Base-by-base conservation (phyloP, 1,284 basidiomycete species). In the Mycena sp. region DNA sequence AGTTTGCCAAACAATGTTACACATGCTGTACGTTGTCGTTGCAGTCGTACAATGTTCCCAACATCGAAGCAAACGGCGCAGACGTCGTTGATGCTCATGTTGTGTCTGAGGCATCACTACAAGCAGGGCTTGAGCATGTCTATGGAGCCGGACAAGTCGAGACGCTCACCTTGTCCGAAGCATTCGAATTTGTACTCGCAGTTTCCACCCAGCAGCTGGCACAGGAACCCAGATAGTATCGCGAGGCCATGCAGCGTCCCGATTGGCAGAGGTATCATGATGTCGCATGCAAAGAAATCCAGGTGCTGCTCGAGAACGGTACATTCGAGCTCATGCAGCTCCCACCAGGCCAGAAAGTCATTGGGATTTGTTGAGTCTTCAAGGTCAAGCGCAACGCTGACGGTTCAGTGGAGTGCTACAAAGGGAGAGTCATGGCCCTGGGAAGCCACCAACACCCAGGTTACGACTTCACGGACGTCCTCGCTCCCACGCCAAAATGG, bases 351-450 rank as follows among this genome's bases (percentile, higher is more conserved):
- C 48, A 46, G 4, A 41, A 35, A 12, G 63, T 55, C 5, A 65
- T 68, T 21, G 60, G 63, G 6, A 37, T 14, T 32, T 3, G 58
- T 6, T 67, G 65, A 63, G 65, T 67, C 6, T 67, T 67, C 50
- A 35, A 30, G 19, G 59, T 62, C n/a, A n/a, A n/a, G n/a, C n/a
- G n/a, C n/a, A n/a, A n/a, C n/a, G n/a, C n/a, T n/a, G n/a, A n/a
- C n/a, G n/a, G n/a, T n/a, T n/a, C n/a, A n/a, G n/a, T n/a, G n/a
- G n/a, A n/a, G n/a, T n/a, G n/a, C n/a, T n/a, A n/a, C n/a, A n/a
- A n/a, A n/a, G n/a, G n/a, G n/a, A n/a, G n/a, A n/a, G n/a, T n/a
- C n/a, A n/a, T n/a, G n/a, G n/a, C n/a, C n/a, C n/a, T n/a, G n/a
- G n/a, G n/a, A n/a, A n/a, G n/a, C n/a, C n/a, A n/a, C n/a, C n/a